A percentile compares a stretch with the other conserved stretches of the same genome.
Conservation (phyloP, 306 rosid species). For the Cercis canadensis region DNA sequence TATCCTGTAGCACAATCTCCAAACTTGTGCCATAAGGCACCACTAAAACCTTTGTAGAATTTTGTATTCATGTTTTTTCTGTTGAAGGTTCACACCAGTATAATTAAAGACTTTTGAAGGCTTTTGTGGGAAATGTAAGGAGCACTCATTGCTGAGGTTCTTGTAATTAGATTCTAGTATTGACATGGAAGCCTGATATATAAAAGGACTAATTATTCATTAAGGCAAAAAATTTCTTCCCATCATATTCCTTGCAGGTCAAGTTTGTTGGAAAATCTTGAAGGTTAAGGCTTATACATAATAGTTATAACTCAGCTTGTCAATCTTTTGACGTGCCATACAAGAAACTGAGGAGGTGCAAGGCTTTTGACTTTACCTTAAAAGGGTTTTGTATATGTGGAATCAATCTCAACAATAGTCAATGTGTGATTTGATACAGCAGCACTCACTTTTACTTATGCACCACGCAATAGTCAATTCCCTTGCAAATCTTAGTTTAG, state of each 20-base stretch:
- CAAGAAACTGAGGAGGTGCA: slow-evolving; percentile 46
- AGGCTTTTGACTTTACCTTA: slow-evolving; percentile 48
- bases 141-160: background rate
- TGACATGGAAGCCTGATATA: slow-evolving; percentile 42
- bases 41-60: slow-evolving; percentile 47
- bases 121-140: slow-evolving; percentile 41
- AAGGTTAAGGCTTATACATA: slow-evolving; percentile 58
- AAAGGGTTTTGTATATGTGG: slow-evolving; percentile 59
- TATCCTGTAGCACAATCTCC: slow-evolving; percentile 60
- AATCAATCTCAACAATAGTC: slow-evolving; percentile 57
- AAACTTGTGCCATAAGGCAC: slow-evolving; percentile 50
- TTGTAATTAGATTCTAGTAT: slow-evolving; percentile 47
- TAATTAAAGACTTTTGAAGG: slow-evolving; percentile 41
- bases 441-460: too few relatives aligned
- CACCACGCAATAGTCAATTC: too few relatives aligned
- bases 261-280: slow-evolving; percentile 54
- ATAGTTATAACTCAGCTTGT: slow-evolving; percentile 40
- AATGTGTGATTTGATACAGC: slow-evolving; percentile 52
- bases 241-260: slow-evolving; percentile 45
- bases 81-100: slow-evolving; percentile 42
- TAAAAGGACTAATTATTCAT: slow-evolving; percentile 63
- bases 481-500: too few relatives aligned
- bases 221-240: slow-evolving; percentile 51
- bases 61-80: slow-evolving; percentile 49
- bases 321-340: slow-evolving; percentile 45